Base-by-base conservation (phyloP, 768 basidiomycete species). In the Rhizopogon sp. region DNA sequence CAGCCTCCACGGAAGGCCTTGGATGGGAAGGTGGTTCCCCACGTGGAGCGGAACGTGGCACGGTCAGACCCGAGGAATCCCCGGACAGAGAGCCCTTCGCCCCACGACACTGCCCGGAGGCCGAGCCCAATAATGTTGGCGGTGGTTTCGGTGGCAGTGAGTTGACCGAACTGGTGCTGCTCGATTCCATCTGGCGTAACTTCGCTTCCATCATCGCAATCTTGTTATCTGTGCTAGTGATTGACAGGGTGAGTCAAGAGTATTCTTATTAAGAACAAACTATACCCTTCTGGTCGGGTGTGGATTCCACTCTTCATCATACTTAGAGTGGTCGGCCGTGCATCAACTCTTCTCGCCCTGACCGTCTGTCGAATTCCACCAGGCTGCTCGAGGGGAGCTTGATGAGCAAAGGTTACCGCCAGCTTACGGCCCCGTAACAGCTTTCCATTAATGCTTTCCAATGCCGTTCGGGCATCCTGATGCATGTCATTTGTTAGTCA, bases 161-260 rank as follows among this genome's bases (percentile, higher is more conserved):
- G 0, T 47, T 39, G 28, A 64, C 64, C 2, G 58, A 25, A 49
- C 9, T 37, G 20, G 35, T n/a, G 1, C 61, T 62, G 13, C 63
- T 66, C 54, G 56, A 66, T 62, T 84, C 83, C 80, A 97, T 84
- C 58, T 91, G 83, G 16, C 84, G 81, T 22, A 99, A 76, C 70
- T 99, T 99, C 2, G 96, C 96, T 71, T 99, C 97, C 80, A 98
- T 88, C 64, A 87, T 82, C 7, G 94, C 93, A 61, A 99, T 99
- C 72, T 98, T 97, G 62, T 84, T 85, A 43, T 80, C 74, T 2
- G 91, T 94, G 49, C 90, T 95, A 44, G 62, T 62, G 54, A 49
- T 39, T 54, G 25, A 22, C 41, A 22, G 33, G 20, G 42, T 63
- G 17, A 64, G 59, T 25, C 14, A 31, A 44, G 47, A 60, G 57